Base-by-base conservation (phyloP, 805 yeast species). In the Candida coquimbonensis region DNA sequence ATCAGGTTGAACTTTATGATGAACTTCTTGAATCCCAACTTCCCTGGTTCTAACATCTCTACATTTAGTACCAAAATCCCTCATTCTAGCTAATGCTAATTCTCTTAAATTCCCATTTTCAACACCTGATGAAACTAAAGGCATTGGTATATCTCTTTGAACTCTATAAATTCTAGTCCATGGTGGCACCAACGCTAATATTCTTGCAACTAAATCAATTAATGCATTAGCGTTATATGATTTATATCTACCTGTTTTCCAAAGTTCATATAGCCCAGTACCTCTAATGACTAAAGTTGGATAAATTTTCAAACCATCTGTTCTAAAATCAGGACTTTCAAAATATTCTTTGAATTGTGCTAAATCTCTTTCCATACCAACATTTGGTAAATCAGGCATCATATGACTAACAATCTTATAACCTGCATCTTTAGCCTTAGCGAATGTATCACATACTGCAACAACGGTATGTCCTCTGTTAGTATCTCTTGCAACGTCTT, bases 361-460 rank as follows among this genome's bases (percentile, higher is more conserved):
- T 48, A 91, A 70, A 63, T 93, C 99, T 63, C 99, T 78, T 67
- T 93, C 99, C 96, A 91, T 87, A 17, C 98, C 99, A 48, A 93
- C 97, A 60, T 93, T 93, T 16, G 99, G 99, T 57, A 93, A 73
- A 71, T 93, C 99, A 14, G 99, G 99, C 99, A 93, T 93, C 99
- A 93, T 93, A 68, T 93, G 99, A 53, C 95, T 82, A 24, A 93
- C 99, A 44, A 93, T 96, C 63, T 93, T 93, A 67, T 90, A 93
- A 13, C 99, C 99, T 1, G 99, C 91, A 66, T 93, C 99, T 63
- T 93, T 93, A n/a, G 98, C 95, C 39, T 85, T 79, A 1, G 87
- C 87, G 70, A 93, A 93, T 0, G 98, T 93, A 61, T 91, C 95
- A 66, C 96, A 87, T 9, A 93, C 99, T 2, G 98, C 81, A 63